Evolutionary conservation across 208 protist species (phyloP).

Genomic region (Polymyxa betae): DNA sequence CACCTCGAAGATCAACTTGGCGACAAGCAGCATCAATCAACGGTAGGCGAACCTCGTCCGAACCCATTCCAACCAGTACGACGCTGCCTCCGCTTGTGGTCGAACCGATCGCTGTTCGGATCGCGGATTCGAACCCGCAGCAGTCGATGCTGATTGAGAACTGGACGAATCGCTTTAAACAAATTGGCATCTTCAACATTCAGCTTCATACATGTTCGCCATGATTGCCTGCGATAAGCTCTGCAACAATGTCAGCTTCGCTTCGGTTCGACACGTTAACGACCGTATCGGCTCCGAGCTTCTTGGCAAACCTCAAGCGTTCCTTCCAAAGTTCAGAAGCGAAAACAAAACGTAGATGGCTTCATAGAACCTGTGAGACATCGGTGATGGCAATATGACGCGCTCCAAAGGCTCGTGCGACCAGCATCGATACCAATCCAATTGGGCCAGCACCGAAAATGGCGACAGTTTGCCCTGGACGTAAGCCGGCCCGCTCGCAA

Average conservation of each 20-base stretch:
- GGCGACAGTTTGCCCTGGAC: constrained; percentile 17
- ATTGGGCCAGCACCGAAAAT: constrained; percentile 55
- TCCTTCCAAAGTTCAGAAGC: no score
- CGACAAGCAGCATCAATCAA: neutral
- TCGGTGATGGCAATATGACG: neutral
- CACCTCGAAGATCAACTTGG: constrained; percentile 24
- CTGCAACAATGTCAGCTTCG: neutral
- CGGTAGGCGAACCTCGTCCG: neutral
- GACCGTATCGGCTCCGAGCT: neutral
- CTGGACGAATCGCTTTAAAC: neutral
- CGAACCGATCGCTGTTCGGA: neutral
- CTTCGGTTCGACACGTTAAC: neutral
- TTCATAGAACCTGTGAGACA: neutral
- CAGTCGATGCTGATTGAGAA: neutral
- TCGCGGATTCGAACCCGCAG: neutral
- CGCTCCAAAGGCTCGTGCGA: neutral
- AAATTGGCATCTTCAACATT: no score
- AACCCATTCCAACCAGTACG: neutral
- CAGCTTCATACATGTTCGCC: neutral
- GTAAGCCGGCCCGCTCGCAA: neutral
- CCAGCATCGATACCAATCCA: constrained; percentile 4
- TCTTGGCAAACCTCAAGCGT: neutral
- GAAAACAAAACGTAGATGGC: neutral
- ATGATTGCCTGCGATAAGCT: neutral
- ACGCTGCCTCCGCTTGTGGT: neutral